Percentiles rank a stretch among this genome's conserved stretches.
phyloP scores from a whole-genome alignment of 2,329 filamentous ascomycete species.

The Elsinoe batatas region DNA sequence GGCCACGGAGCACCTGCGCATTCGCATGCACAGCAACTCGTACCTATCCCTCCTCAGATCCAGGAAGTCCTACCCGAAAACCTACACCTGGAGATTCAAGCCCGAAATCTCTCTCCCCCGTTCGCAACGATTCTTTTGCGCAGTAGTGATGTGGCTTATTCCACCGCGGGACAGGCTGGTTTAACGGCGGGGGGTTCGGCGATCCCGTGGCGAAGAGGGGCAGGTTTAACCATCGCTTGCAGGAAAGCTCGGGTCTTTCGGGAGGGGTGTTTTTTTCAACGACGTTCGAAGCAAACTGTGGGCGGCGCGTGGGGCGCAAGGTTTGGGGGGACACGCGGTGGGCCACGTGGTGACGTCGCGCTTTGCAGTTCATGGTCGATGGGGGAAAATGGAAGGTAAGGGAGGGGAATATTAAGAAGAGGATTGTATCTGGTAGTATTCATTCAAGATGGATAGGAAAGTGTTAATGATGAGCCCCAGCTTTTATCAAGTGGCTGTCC shows the following conservation, averaged over 20 bases:
- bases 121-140: not conserved
- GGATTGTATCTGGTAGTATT: not conserved
- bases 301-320: not conserved
- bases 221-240: constrained; percentile 5
- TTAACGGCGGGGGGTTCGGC: not conserved
- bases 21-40: too few relatives aligned
- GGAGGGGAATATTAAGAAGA: too few relatives aligned
- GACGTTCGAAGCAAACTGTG: not conserved
- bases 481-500: not conserved
- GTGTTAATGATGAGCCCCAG: not conserved
- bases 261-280: not conserved
- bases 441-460: not conserved
- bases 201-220: not conserved
- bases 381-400: too few relatives aligned
- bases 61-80: too few relatives aligned
- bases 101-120: too few relatives aligned
- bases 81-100: too few relatives aligned
- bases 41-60: too few relatives aligned
- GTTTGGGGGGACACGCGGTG: constrained; percentile 1
- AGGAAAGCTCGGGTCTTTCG: too few relatives aligned
- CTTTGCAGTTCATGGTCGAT: too few relatives aligned
- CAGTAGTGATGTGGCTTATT: not conserved
- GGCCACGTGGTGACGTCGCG: constrained; percentile 1
- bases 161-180: not conserved
- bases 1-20: too few relatives aligned